Conservation (phyloP, 495 filamentous ascomycete genomes). For the Tetracladium marchalianum region DNA sequence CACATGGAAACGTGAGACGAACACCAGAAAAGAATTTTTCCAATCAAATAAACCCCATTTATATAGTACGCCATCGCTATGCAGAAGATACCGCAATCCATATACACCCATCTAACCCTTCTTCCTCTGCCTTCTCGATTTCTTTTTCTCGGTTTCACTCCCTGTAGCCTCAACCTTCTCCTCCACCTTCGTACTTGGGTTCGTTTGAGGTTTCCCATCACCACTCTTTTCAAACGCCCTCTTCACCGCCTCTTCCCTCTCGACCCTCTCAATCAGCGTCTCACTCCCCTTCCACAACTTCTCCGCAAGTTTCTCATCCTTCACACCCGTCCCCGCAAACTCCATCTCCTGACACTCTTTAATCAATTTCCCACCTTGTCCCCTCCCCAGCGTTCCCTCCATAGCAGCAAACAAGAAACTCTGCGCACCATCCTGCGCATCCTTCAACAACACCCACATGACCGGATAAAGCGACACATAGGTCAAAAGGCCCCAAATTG, state of each 20-base stretch:
- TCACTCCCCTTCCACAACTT: slow-evolving; percentile 83
- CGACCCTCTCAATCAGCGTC: slow-evolving; percentile 68
- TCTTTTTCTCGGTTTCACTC: slow-evolving; percentile 26
- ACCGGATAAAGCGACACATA: slow-evolving; percentile 73
- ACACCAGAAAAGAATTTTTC: no score
- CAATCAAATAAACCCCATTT: no score
- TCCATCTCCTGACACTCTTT: slow-evolving; percentile 80
- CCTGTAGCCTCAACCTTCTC: slow-evolving; percentile 35
- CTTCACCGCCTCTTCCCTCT: slow-evolving; percentile 64
- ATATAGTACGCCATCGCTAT: slow-evolving; percentile 1
- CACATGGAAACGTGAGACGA: no score
- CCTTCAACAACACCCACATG: slow-evolving; percentile 85
- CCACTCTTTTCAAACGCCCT: slow-evolving; percentile 53
- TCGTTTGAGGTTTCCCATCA: slow-evolving; percentile 36
- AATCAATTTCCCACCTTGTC: slow-evolving; percentile 57
- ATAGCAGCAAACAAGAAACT: slow-evolving; percentile 77
- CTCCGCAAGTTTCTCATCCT: slow-evolving; percentile 67
- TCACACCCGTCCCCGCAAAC: slow-evolving; percentile 61
- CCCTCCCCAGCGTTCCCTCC: slow-evolving; percentile 58
- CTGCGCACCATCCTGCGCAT: slow-evolving; percentile 71
- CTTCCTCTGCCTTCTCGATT: slow-evolving; percentile 31
- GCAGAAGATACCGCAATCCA: background rate
- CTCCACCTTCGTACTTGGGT: slow-evolving; percentile 30
- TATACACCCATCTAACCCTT: slow-evolving; percentile 9
- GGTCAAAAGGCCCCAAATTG: slow-evolving; percentile 66